A percentile compares a stretch with the other conserved stretches of the same genome.
phyloP scores from a whole-genome alignment of 2,329 filamentous ascomycete genomes.

The Ophiostoma sp. region DNA sequence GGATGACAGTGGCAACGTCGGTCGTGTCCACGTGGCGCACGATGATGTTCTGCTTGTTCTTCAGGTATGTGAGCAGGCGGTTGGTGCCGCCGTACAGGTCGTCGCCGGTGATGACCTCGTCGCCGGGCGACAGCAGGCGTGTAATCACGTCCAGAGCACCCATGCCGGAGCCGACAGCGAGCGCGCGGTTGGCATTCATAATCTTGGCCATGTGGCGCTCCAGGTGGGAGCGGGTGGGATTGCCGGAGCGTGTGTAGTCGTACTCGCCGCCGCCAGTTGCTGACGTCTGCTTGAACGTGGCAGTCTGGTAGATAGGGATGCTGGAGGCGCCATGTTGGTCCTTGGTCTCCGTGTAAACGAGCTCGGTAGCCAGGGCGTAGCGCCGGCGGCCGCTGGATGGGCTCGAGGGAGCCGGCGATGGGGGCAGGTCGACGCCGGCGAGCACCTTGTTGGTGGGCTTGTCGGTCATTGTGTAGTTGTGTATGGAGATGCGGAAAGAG shows the following conservation, averaged over 20 bases:
- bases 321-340: constrained; percentile 97
- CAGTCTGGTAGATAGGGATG: constrained; percentile 96
- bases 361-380: constrained; percentile 90
- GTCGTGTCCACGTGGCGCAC: constrained; percentile 98
- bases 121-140: constrained; percentile 79
- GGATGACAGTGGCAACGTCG: constrained; percentile 61
- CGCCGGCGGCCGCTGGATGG: constrained; percentile 73
- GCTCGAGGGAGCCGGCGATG: constrained; percentile 88
- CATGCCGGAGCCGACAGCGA: constrained; percentile 96
- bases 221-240: constrained; percentile 91
- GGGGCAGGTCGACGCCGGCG: constrained; percentile 72
- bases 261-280: constrained; percentile 82
- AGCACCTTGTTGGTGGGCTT: constrained; percentile 47
- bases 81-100: constrained; percentile 96
- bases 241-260: constrained; percentile 96
- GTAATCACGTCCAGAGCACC: constrained; percentile 95
- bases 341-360: constrained; percentile 92
- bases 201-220: constrained; percentile 98
- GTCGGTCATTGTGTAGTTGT: constrained; percentile 26
- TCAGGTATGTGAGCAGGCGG: constrained; percentile 85
- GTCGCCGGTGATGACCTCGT: constrained; percentile 95
- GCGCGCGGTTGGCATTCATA: constrained; percentile 86
- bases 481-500: not conserved
- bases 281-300: constrained; percentile 92
- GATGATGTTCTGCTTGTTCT: constrained; percentile 80